Percentiles rank a stretch among this genome's conserved stretches.
Evolutionary conservation across 2,329 filamentous ascomycete genomes (phyloP).

Genomic region (Xenoacremonium recifei): DNA sequence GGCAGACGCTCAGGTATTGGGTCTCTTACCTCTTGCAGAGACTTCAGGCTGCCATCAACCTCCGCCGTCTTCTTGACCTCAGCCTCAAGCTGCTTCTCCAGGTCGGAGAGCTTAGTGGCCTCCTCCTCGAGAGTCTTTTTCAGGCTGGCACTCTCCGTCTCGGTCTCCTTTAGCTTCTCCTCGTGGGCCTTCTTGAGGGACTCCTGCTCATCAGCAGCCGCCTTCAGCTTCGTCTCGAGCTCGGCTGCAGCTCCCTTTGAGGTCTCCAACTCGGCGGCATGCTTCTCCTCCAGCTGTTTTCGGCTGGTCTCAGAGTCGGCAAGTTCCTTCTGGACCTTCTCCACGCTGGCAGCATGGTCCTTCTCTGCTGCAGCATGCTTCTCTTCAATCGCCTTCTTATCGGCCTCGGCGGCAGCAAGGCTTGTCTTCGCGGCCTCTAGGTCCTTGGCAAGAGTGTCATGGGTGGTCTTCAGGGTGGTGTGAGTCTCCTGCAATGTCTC

Average conservation of each 20-base stretch:
- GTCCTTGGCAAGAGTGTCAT: conserved; percentile 23
- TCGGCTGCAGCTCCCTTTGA: conserved; percentile 3
- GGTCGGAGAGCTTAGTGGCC: too few relatives aligned
- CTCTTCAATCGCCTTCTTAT: conserved; percentile 22
- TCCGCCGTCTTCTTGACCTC: too few relatives aligned
- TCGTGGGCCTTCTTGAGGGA: conserved; percentile 19
- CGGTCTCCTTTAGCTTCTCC: too few relatives aligned
- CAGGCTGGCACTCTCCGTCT: too few relatives aligned
- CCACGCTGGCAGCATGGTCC: conserved; percentile 15
- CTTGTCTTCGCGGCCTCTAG: conserved; percentile 31
- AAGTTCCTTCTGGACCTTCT: conserved; percentile 24
- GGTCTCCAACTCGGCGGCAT: conserved; percentile 6
- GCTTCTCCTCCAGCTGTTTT: conserved; percentile 5
- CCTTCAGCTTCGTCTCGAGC: conserved; percentile 26
- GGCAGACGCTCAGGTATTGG: too few relatives aligned
- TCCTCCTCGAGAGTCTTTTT: too few relatives aligned
- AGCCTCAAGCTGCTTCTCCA: too few relatives aligned
- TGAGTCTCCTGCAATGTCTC: conserved; percentile 28
- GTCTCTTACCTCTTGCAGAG: too few relatives aligned
- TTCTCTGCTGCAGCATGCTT: conserved; percentile 16
- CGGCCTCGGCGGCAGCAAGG: conserved; percentile 29
- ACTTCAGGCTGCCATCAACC: too few relatives aligned
- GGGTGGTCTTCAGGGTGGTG: conserved; percentile 17
- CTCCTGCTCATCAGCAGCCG: conserved; percentile 22
- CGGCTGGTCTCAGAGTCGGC: conserved; percentile 18